Base-by-base conservation (phyloP, 768 basidiomycete genomes). In the Cystobasidium tubakii region DNA sequence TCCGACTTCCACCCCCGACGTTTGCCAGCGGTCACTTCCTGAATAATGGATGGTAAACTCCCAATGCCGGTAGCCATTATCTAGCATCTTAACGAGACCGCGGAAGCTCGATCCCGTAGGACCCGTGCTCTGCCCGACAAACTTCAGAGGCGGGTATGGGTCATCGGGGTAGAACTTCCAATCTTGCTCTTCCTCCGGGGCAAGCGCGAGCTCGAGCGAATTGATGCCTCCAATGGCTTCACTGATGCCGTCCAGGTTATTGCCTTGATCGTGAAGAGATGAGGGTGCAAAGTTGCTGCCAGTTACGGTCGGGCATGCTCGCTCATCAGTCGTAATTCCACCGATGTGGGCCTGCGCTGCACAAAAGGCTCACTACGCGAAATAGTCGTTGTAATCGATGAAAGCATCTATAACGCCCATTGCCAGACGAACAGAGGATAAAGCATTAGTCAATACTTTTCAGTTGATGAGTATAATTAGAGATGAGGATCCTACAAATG, bases 351-450 rank as follows among this genome's bases (percentile, higher is more conserved):
- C n/a, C n/a, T n/a, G n/a, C n/a, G n/a, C n/a, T n/a, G n/a, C n/a
- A n/a, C n/a, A n/a, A n/a, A n/a, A n/a, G n/a, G n/a, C 69, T 36
- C 29, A 71, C 69, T 71, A 71, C 2, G 69, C 69, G 54, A 71
- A 71, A 31, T 55, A 71, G 39, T 71, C 69, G 36, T 71, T 71
- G 54, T 71, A 71, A 44, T 71, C 69, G 54, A 71, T 60, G 55
- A 71, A 71, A 12, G 63, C 63, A 23, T 65, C 69, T 71, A n/a
- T n/a, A n/a, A n/a, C n/a, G n/a, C n/a, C n/a, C n/a, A n/a, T n/a
- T n/a, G n/a, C n/a, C n/a, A n/a, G n/a, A n/a, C n/a, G n/a, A n/a
- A n/a, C n/a, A n/a, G n/a, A n/a, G n/a, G n/a, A n/a, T n/a, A n/a
- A n/a, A n/a, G n/a, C n/a, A n/a, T n/a, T n/a, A n/a, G n/a, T n/a